Evolutionary conservation across 495 filamentous ascomycete genomes (phyloP).

Genomic region (Lophiotrema nucula): DNA sequence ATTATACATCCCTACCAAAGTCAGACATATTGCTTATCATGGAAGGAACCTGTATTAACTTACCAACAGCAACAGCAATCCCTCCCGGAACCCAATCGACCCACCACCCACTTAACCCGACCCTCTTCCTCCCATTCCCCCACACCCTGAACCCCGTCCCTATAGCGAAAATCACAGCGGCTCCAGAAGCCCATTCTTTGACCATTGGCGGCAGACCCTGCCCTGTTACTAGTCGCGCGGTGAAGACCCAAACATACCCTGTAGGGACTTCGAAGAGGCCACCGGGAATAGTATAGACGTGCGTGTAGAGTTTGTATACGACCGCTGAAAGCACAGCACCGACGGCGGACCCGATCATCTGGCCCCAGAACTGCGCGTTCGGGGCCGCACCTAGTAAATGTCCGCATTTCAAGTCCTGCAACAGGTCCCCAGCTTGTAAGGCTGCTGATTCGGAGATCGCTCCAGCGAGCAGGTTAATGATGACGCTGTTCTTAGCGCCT

Average conservation of each 20-base stretch:
- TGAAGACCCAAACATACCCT: slow-evolving; percentile 95
- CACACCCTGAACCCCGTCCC: slow-evolving; percentile 67
- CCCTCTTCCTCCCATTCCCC: slow-evolving; percentile 42
- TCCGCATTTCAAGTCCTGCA: slow-evolving; percentile 98
- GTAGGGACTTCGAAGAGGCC: slow-evolving; percentile 92
- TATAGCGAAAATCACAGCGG: slow-evolving; percentile 65
- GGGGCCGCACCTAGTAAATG: slow-evolving; percentile 89
- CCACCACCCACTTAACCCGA: slow-evolving; percentile 52
- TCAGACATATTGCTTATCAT: neutral
- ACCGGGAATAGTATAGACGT: slow-evolving; percentile 83
- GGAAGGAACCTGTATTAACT: too few relatives aligned
- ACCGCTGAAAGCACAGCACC: slow-evolving; percentile 83
- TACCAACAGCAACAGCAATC: slow-evolving; percentile 88
- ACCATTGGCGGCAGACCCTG: slow-evolving; percentile 83
- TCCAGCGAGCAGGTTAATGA: slow-evolving; percentile 93
- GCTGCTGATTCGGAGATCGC: slow-evolving; percentile 86
- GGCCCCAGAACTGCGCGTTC: slow-evolving; percentile 93
- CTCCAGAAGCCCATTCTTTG: slow-evolving; percentile 69
- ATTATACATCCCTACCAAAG: slow-evolving; percentile 81
- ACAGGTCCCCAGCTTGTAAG: slow-evolving; percentile 92
- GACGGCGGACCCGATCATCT: slow-evolving; percentile 85
- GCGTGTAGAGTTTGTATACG: slow-evolving; percentile 89
- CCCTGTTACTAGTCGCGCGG: slow-evolving; percentile 89
- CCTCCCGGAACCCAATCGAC: slow-evolving; percentile 75
- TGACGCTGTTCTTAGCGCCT: slow-evolving; percentile 71